Base-by-base conservation (phyloP, 2,329 filamentous ascomycete genomes). In the Cercospora sojina region DNA sequence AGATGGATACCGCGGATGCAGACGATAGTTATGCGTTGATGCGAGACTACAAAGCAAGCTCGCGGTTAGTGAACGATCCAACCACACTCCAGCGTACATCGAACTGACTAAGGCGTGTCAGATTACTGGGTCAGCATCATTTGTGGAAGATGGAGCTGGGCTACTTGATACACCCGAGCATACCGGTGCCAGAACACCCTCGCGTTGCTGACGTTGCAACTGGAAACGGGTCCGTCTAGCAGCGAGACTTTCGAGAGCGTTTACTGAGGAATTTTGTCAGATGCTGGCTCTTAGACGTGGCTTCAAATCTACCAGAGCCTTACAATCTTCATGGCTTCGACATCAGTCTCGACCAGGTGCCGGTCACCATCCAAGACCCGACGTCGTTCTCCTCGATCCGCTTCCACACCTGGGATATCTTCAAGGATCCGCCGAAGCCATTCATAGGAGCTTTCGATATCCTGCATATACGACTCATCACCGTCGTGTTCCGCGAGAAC, bases 371-470 rank as follows among this genome's bases (percentile, higher is more conserved):
- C 13, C 25, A 29, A 56, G 51, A 56, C 51, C 51, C 51, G 25
- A 56, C 51, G 7, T 56, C 51, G 16, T 56, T 56, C 27, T 56
- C 51, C 25, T n/a, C 51, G 27, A 63, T 63, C 13, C 61, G 61
- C 31, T 63, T 63, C 61, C 47, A 57, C 31, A 57, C 61, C 27
- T 63, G 61, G 61, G 49, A 63, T 13, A 35, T 63, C 5, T 32
- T 57, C 18, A 57, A 56, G 13, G 61, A 57, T 1, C 61, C 49
- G 2, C 61, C 61, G 18, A 32, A 35, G 29, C 13, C 23, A 10
- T 63, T 32, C 49, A 20, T 63, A 13, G 61, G 49, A 20, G 61
- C 61, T 3, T 63, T 63, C 61, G 61, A 63, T n/a, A 63, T 63
- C 23, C 43, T 63, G 13, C 61, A 63, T 10, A 57, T 58, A 18